Percentiles rank a stretch among this genome's conserved stretches.
phyloP scores from a whole-genome alignment of 495 filamentous ascomycete species.

The Trypethelium eluteriae region DNA sequence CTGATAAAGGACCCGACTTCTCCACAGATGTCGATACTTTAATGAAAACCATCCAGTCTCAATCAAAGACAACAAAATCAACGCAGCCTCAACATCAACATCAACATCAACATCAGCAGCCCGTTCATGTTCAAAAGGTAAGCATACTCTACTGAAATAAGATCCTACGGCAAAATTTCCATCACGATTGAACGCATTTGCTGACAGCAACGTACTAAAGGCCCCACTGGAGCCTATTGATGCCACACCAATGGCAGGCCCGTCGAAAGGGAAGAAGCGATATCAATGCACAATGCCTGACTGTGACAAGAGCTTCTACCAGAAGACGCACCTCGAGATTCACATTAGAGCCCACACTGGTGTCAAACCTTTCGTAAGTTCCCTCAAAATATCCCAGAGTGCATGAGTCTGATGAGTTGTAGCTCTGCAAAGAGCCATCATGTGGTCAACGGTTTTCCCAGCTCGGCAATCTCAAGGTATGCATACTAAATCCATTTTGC shows the following conservation, averaged over 20 bases:
- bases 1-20: slow-evolving; percentile 45
- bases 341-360: slow-evolving; percentile 87
- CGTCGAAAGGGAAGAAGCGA: slow-evolving; percentile 47
- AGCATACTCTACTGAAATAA: background rate
- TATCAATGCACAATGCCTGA: slow-evolving; percentile 68
- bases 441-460: slow-evolving; percentile 82
- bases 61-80: slow-evolving; percentile 42
- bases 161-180: background rate
- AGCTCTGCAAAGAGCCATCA: slow-evolving; percentile 66
- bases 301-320: slow-evolving; percentile 76
- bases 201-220: too few relatives aligned
- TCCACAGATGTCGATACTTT: slow-evolving; percentile 80
- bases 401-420: slow-evolving; percentile 1
- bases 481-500: slow-evolving; percentile 12
- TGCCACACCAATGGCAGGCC: background rate
- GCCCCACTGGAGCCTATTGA: too few relatives aligned
- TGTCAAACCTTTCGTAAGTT: slow-evolving; percentile 79
- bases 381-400: background rate
- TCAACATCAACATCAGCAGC: slow-evolving; percentile 10
- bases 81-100: slow-evolving; percentile 34
- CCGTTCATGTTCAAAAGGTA: slow-evolving; percentile 1
- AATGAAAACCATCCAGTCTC: slow-evolving; percentile 85
- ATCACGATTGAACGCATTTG: too few relatives aligned
- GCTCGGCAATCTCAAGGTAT: slow-evolving; percentile 79
- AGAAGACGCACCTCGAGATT: slow-evolving; percentile 91